Evolutionary conservation across 257 asterid species (phyloP).

Genomic region (Solanum rostratum): DNA sequence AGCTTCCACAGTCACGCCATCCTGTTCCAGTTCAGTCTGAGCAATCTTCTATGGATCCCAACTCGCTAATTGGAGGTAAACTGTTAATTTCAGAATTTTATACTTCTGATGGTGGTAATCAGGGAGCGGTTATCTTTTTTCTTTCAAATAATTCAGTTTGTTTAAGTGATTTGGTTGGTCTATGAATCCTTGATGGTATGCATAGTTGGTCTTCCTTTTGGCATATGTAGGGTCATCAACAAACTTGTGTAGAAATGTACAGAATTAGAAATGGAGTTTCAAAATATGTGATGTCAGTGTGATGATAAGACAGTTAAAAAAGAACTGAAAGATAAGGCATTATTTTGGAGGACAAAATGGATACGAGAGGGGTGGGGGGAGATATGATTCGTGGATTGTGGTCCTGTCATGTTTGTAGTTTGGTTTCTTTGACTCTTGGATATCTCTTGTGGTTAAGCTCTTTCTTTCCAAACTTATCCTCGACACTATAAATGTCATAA

Average conservation of each 20-base stretch:
- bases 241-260: background rate
- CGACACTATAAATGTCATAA: background rate
- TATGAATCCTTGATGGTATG: background rate
- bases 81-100: background rate
- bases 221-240: too few relatives aligned
- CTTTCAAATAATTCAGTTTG: background rate
- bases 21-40: conserved; percentile 39
- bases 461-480: background rate
- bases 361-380: background rate
- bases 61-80: conserved; percentile 58
- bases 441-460: background rate
- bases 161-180: background rate
- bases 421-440: background rate
- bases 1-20: conserved; percentile 39
- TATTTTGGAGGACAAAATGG: background rate
- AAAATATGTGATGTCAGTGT: background rate
- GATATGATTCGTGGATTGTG: background rate
- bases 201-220: background rate
- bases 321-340: background rate
- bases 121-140: background rate
- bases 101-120: background rate
- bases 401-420: background rate
- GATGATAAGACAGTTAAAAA: too few relatives aligned
- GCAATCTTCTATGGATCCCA: conserved; percentile 40
- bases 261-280: background rate